Conservation (phyloP, 768 basidiomycete species). For the Termitomyces sp. region DNA sequence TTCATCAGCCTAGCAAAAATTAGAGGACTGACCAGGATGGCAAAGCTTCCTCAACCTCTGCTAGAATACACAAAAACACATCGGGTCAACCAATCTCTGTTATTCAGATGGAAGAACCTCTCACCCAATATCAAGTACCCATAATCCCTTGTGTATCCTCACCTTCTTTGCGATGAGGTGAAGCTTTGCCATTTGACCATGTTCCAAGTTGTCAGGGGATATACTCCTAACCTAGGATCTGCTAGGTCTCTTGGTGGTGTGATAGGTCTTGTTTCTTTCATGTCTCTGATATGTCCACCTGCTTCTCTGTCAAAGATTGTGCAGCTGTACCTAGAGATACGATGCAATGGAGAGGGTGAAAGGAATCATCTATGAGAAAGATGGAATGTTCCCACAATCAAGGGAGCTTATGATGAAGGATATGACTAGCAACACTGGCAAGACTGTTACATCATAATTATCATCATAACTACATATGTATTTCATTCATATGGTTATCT, state of each 20-base stretch:
- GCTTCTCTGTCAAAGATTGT: slow-evolving; percentile 7
- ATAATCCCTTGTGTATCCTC: slow-evolving; percentile 1
- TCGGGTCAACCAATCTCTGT: background rate
- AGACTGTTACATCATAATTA: no score
- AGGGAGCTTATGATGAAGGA: no score
- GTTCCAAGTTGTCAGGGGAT: slow-evolving; percentile 8
- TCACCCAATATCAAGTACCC: slow-evolving; percentile 9
- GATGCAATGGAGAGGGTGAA: no score
- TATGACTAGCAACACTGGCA: no score
- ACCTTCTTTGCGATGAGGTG: slow-evolving; percentile 8
- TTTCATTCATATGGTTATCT: no score
- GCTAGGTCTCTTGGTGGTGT: slow-evolving; percentile 1
- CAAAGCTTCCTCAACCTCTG: slow-evolving; percentile 7
- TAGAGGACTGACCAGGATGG: background rate
- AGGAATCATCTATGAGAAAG: no score
- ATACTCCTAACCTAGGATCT: background rate
- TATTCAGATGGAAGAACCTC: background rate
- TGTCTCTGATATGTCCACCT: slow-evolving; percentile 3
- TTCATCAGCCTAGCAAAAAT: background rate
- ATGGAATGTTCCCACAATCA: no score
- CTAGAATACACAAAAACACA: background rate
- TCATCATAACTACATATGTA: no score
- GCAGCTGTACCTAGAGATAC: slow-evolving; percentile 10
- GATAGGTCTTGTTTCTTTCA: slow-evolving; percentile 4
- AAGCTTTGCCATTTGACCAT: slow-evolving; percentile 8